A percentile compares a stretch with the other conserved stretches of the same genome.
Conservation (phyloP, 2,329 filamentous ascomycete species). For the Seiridium cupressi region DNA sequence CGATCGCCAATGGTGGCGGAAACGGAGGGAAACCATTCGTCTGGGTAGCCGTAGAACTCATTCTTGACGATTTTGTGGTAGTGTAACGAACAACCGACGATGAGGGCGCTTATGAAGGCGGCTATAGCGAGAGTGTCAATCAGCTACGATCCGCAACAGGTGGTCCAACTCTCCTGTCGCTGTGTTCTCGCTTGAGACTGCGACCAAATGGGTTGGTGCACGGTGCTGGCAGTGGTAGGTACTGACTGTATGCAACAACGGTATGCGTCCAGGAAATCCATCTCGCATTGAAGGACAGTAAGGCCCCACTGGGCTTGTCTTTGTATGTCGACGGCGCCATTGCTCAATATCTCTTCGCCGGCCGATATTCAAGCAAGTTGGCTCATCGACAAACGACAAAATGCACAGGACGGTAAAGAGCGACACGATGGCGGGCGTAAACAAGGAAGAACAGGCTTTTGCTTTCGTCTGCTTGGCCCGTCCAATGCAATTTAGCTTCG, state of each 20-base stretch:
- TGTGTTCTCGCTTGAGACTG: background rate
- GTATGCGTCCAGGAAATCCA: slow-evolving; percentile 93
- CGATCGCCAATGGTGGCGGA: slow-evolving; percentile 96
- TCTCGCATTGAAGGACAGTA: slow-evolving; percentile 73
- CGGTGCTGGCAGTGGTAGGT: slow-evolving; percentile 4
- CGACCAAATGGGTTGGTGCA: background rate
- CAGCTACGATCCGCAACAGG: background rate
- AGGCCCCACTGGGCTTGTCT: slow-evolving; percentile 61
- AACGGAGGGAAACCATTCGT: slow-evolving; percentile 96
- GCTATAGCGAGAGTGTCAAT: slow-evolving; percentile 38
- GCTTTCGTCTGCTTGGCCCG: background rate
- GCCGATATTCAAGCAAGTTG: background rate
- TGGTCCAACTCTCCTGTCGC: too few species aligned
- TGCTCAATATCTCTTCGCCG: background rate
- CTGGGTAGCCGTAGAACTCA: slow-evolving; percentile 89
- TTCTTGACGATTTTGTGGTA: slow-evolving; percentile 98
- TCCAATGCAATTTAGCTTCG: slow-evolving; percentile 3
- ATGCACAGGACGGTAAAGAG: background rate
- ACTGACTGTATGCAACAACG: slow-evolving; percentile 72
- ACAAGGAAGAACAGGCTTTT: background rate
- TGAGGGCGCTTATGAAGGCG: slow-evolving; percentile 82
- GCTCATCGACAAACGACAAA: slow-evolving; percentile 1
- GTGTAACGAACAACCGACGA: slow-evolving; percentile 79
- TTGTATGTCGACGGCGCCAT: slow-evolving; percentile 54
- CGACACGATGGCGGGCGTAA: background rate